Conservation (phyloP, 1,284 basidiomycete species). For the Microbotryum scabiosae region DNA sequence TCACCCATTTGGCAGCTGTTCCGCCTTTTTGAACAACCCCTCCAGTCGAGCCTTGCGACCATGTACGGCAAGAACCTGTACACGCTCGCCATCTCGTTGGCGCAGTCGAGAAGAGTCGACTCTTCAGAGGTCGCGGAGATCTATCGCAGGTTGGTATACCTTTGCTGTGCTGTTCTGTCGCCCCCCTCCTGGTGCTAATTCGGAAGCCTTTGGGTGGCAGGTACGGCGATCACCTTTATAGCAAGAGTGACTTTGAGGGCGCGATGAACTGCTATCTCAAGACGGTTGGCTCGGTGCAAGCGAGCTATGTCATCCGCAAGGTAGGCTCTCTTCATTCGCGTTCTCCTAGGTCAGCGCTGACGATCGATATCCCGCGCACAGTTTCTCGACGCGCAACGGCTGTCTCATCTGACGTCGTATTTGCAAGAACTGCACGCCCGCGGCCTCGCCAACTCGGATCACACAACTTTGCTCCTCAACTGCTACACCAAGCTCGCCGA, state of each 20-base stretch:
- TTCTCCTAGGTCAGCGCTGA: neutral
- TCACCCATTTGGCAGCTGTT: conserved; percentile 47
- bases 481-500: conserved; percentile 97
- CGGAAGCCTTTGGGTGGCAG: conserved; percentile 32
- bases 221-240: conserved; percentile 89
- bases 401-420: conserved; percentile 88
- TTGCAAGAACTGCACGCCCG: conserved; percentile 87
- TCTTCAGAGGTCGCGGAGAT: conserved; percentile 69
- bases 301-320: conserved; percentile 94
- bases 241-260: conserved; percentile 82
- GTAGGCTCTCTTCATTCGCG: conserved; percentile 41
- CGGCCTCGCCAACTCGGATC: conserved; percentile 87
- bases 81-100: conserved; percentile 58
- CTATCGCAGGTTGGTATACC: conserved; percentile 47
- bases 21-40: conserved; percentile 38
- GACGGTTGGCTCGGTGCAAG: conserved; percentile 80
- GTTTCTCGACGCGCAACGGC: conserved; percentile 94
- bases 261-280: conserved; percentile 87
- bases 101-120: conserved; percentile 48
- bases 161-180: neutral
- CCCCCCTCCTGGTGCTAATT: too few species aligned
- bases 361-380: conserved; percentile 37
- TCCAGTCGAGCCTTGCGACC: conserved; percentile 13
- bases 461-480: conserved; percentile 89
- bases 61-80: conserved; percentile 25